A percentile compares a stretch with the other conserved stretches of the same genome.
phyloP scores from a whole-genome alignment of 257 asterid species.

The Nicotiana tomentosiformis region DNA sequence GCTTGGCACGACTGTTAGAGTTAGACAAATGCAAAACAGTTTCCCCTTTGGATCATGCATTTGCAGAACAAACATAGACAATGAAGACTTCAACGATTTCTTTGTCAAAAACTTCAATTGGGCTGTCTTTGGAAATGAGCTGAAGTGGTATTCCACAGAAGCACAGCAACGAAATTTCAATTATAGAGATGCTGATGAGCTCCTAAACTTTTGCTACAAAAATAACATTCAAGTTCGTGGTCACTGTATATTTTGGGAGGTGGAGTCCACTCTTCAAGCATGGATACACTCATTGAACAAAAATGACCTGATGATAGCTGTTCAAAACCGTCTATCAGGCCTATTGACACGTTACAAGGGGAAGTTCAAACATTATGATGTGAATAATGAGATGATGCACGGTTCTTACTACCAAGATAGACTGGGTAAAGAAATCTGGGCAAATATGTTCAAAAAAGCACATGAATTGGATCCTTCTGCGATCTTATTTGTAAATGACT shows the following conservation, averaged over 20 bases:
- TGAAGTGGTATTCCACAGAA: slow-evolving; percentile 96
- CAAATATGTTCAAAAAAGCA: slow-evolving; percentile 70
- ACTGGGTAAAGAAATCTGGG: slow-evolving; percentile 56
- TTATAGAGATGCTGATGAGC: slow-evolving; percentile 76
- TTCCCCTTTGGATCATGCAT: slow-evolving; percentile 84
- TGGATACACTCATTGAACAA: slow-evolving; percentile 61
- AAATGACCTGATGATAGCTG: slow-evolving; percentile 47
- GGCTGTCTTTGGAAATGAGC: slow-evolving; percentile 85
- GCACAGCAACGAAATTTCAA: slow-evolving; percentile 68
- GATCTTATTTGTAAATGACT: slow-evolving; percentile 70
- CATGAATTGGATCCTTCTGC: slow-evolving; percentile 59
- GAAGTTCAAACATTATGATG: slow-evolving; percentile 75
- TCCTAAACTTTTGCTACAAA: slow-evolving; percentile 42
- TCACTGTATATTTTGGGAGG: slow-evolving; percentile 98
- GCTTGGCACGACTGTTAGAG: slow-evolving; percentile 41
- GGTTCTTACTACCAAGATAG: slow-evolving; percentile 82
- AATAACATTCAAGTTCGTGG: slow-evolving; percentile 68
- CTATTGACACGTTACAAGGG: slow-evolving; percentile 84
- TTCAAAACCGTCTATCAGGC: slow-evolving; percentile 53
- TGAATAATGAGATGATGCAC: slow-evolving; percentile 90
- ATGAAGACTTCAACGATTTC: slow-evolving; percentile 69
- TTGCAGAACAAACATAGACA: slow-evolving; percentile 59
- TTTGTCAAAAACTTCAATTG: slow-evolving; percentile 76
- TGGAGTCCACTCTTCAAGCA: slow-evolving; percentile 51
- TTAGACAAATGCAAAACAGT: slow-evolving; percentile 64